Evolutionary conservation across 1,139 yeast species (phyloP).

Genomic region (Taphrina flavorubra): DNA sequence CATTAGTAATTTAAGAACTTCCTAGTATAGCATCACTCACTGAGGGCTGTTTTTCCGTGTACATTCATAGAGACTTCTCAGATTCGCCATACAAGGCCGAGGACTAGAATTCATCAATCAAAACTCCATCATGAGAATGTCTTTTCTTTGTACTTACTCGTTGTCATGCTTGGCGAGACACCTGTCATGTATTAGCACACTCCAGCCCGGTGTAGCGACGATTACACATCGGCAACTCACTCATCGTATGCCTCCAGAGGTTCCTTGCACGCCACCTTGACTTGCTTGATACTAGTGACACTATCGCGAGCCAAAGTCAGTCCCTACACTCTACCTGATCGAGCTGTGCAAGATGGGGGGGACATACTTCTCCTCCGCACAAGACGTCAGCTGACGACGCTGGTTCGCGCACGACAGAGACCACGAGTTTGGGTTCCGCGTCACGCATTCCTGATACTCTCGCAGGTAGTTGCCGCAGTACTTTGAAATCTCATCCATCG

Average conservation of each 20-base stretch:
- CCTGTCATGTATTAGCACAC: not conserved
- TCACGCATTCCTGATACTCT: conserved; percentile 26
- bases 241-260: conserved; percentile 29
- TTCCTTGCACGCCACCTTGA: conserved; percentile 33
- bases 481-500: conserved; percentile 29
- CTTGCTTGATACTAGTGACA: conserved; percentile 35
- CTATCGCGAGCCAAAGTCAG: conserved; percentile 1
- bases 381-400: conserved; percentile 33
- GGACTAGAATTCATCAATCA: conserved; percentile 9
- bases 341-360: not conserved
- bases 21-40: not conserved
- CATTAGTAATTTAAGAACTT: too few species aligned
- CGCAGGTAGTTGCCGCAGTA: conserved; percentile 20
- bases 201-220: not conserved
- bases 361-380: conserved; percentile 36
- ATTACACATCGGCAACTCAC: not conserved
- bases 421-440: conserved; percentile 28
- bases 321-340: not conserved
- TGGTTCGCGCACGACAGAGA: conserved; percentile 20
- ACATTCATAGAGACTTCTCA: conserved; percentile 30
- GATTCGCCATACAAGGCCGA: conserved; percentile 23
- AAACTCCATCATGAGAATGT: too few species aligned
- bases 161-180: conserved; percentile 21
- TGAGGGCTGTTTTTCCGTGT: conserved; percentile 30
- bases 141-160: not conserved